Percentiles rank a stretch among this genome's conserved stretches.
Conservation (phyloP, 2,329 filamentous ascomycete species). For the Ophiocordyceps camponoti-leonardi region DNA sequence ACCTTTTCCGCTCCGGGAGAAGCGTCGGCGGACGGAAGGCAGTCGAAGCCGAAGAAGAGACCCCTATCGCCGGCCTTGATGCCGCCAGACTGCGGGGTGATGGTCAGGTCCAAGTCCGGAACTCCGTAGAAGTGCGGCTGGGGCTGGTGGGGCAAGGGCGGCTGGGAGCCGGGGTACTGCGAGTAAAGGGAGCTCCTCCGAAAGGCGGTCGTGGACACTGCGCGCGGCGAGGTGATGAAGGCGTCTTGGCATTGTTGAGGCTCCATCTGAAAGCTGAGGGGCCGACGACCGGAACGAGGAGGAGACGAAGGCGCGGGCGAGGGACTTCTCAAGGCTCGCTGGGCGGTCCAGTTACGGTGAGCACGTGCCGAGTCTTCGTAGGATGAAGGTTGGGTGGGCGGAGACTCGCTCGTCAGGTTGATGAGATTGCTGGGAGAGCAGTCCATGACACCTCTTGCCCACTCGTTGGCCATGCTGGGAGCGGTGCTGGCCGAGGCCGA, state of each 20-base stretch:
- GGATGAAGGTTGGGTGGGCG: constrained; percentile 33
- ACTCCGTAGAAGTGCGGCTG: constrained; percentile 64
- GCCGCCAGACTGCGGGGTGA: constrained; percentile 34
- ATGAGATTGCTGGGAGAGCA: constrained; percentile 37
- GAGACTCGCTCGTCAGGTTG: constrained; percentile 32
- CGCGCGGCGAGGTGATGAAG: constrained; percentile 20
- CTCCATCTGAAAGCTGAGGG: constrained; percentile 38
- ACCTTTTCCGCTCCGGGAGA: constrained; percentile 39
- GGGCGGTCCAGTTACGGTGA: constrained; percentile 26
- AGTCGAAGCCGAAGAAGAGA: constrained; percentile 71
- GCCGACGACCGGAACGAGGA: constrained; percentile 20
- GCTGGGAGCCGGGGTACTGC: constrained; percentile 28
- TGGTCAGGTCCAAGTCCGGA: constrained; percentile 58
- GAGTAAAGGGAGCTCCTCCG: constrained; percentile 34
- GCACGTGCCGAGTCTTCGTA: constrained; percentile 29
- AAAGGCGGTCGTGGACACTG: constrained; percentile 14
- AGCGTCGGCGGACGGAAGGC: constrained; percentile 30
- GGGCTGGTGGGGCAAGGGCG: constrained; percentile 57
- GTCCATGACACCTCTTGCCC: constrained; percentile 22
- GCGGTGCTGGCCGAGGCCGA: constrained; percentile 31
- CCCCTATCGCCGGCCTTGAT: constrained; percentile 50
- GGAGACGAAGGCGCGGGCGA: constrained; percentile 25
- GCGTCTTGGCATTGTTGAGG: constrained; percentile 21
- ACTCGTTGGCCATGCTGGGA: constrained; percentile 28
- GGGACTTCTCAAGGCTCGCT: constrained; percentile 25